Conservation (phyloP, 495 filamentous ascomycete genomes). For the Aspergillus nanangensis region DNA sequence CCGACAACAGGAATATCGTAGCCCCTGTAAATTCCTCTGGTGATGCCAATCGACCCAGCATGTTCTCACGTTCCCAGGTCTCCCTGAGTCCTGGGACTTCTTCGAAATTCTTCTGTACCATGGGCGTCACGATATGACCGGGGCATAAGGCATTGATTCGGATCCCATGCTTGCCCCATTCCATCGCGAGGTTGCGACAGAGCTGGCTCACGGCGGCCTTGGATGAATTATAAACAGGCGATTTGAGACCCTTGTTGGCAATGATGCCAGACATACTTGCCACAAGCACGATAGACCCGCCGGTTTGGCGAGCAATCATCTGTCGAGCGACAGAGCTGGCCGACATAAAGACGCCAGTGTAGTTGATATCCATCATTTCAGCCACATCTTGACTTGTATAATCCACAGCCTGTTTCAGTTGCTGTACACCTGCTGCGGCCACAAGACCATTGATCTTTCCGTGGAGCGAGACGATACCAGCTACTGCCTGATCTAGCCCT, state of each 20-base stretch:
- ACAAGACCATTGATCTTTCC: constrained; percentile 68
- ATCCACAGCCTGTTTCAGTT: constrained; percentile 65
- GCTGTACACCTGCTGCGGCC: constrained; percentile 74
- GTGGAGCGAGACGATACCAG: constrained; percentile 48
- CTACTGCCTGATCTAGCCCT: constrained; percentile 49
- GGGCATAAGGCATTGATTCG: constrained; percentile 59
- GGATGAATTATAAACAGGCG: constrained; percentile 63
- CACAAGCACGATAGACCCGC: constrained; percentile 68
- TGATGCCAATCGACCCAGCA: constrained; percentile 51
- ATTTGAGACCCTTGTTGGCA: constrained; percentile 68
- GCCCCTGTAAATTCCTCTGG: constrained; percentile 57
- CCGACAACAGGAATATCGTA: constrained; percentile 47
- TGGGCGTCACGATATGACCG: constrained; percentile 59
- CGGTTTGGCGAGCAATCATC: constrained; percentile 58
- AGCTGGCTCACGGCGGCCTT: constrained; percentile 70
- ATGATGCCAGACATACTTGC: constrained; percentile 78
- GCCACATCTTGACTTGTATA: constrained; percentile 60
- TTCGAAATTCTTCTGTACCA: constrained; percentile 54
- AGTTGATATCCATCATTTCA: constrained; percentile 68
- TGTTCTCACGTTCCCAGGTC: constrained; percentile 57
- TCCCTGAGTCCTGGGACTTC: constrained; percentile 45
- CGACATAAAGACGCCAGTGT: constrained; percentile 72
- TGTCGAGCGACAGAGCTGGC: constrained; percentile 71
- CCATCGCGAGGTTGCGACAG: constrained; percentile 61
- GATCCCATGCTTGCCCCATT: constrained; percentile 65